A percentile compares a stretch with the other conserved stretches of the same genome.
phyloP scores from a whole-genome alignment of 116 monocot genomes.

The Dioscorea cayenensis region DNA sequence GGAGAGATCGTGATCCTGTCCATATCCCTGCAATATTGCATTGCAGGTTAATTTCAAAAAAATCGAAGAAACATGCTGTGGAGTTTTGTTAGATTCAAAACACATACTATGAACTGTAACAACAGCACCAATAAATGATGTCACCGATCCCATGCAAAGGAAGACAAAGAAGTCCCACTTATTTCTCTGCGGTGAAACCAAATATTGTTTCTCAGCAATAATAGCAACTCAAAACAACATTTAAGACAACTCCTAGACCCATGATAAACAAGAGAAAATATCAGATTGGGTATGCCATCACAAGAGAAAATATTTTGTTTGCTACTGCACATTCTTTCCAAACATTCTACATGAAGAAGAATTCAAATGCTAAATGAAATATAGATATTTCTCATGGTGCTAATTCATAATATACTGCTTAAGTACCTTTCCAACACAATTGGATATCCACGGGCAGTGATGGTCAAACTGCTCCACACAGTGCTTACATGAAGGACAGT shows the following conservation, averaged over 20 bases:
- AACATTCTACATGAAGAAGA: too few relatives aligned
- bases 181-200: slow-evolving; percentile 52
- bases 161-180: slow-evolving; percentile 87
- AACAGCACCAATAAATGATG: slow-evolving; percentile 46
- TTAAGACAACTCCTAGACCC: not conserved
- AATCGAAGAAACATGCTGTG: not conserved
- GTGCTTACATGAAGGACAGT: slow-evolving; percentile 76
- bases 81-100: not conserved
- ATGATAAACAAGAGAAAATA: not conserved
- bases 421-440: slow-evolving; percentile 88
- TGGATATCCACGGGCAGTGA: slow-evolving; percentile 96
- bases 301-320: not conserved
- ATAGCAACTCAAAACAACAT: not conserved
- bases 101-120: slow-evolving; percentile 60
- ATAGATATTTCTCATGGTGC: not conserved
- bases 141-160: slow-evolving; percentile 59
- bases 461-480: slow-evolving; percentile 97
- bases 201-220: not conserved
- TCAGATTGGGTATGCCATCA: not conserved
- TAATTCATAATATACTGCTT: not conserved
- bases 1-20: slow-evolving; percentile 37
- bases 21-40: slow-evolving; percentile 49
- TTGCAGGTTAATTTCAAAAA: not conserved
- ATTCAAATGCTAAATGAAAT: not conserved
- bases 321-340: not conserved